Evolutionary conservation across 495 filamentous ascomycete species (phyloP), one percentile per base, ranked within the genome.

Genomic region (Oidiodendron maius): DNA sequence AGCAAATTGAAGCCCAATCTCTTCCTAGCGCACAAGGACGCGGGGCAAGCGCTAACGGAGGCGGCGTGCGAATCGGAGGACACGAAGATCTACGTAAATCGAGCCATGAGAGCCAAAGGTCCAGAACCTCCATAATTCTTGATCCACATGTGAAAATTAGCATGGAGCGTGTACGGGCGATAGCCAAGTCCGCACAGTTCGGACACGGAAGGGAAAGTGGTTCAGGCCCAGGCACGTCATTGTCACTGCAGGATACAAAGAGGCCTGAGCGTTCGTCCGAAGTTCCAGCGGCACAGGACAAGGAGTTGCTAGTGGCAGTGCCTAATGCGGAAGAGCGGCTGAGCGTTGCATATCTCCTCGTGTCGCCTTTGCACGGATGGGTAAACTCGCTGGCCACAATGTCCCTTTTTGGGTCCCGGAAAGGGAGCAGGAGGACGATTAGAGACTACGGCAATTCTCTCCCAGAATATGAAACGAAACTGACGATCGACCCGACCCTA

Each of bases 351-450:
- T 95, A 93, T 64, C 70, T 97, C 1, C 68, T 96, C 10, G 71
- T 97, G 28, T 95, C 89, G 3, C 90, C 91, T 2, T 71, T 91
- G 2, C 70, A 89, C 20, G 79, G 84, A 1, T 70, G 86, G 0
- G 59, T 82, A 17, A 80, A 74, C 22, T 71, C 65, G 44, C 64
- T 86, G 12, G 66, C 75, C 16, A 86, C 78, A 3, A 5, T 30
- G 26, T 30, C 26, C 26, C 12, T 58, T 28, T 78, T 48, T 82
- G 78, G 18, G 39, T 30, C 32, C 40, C n/a, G 28, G 51, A 44
- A 51, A 22, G 20, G 13, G 13, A 26, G 11, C 10, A 26, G 24
- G 12, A 18, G 22, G 9, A 44, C 12, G 16, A 15, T 10, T 5
- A 8, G 22, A 5, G 60, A 67, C 9, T 68, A 69, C 36, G 53